Percentiles rank a stretch among this genome's conserved stretches.
Evolutionary conservation across 192 early-diverging fungal species (phyloP).

Genomic region (Lobosporangium transversale): DNA sequence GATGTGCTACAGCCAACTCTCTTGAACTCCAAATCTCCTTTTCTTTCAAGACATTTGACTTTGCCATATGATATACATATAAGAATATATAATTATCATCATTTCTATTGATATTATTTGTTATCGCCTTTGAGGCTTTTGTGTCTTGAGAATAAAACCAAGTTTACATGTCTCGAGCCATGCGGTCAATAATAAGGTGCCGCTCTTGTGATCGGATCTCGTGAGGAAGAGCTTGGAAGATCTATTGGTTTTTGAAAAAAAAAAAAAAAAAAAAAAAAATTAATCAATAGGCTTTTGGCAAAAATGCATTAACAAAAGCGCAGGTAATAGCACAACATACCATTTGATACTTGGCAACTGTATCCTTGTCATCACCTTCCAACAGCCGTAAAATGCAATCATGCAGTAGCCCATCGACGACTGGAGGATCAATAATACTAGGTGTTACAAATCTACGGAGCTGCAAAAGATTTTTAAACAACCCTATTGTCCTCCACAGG

Average conservation of each 20-base stretch:
- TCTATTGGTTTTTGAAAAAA: slow-evolving; percentile 5
- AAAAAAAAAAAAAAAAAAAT: neutral
- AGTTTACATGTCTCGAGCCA: slow-evolving; percentile 24
- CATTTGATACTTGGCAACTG: slow-evolving; percentile 44
- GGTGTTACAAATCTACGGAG: slow-evolving; percentile 39
- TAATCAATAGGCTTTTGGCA: neutral
- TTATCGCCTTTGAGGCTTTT: too few species aligned
- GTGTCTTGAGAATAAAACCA: too few species aligned
- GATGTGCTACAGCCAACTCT: too few species aligned
- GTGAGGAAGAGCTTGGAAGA: slow-evolving; percentile 42
- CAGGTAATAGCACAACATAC: too few species aligned
- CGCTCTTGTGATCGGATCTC: slow-evolving; percentile 46
- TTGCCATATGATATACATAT: too few species aligned
- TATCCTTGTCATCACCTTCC: slow-evolving; percentile 46
- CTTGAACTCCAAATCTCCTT: too few species aligned
- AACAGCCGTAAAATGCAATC: slow-evolving; percentile 47
- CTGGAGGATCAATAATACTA: slow-evolving; percentile 15
- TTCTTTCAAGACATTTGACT: too few species aligned
- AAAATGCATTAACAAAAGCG: too few species aligned
- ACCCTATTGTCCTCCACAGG: slow-evolving; percentile 42
- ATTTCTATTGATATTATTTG: too few species aligned
- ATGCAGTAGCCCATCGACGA: slow-evolving; percentile 43
- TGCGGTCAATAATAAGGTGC: slow-evolving; percentile 28
- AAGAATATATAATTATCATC: too few species aligned
- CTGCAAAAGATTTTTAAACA: slow-evolving; percentile 41